Evolutionary conservation across 169 alveolate genomes (phyloP), one percentile per base, ranked within the genome.

Genomic region (Cryptosporidium sp.): DNA sequence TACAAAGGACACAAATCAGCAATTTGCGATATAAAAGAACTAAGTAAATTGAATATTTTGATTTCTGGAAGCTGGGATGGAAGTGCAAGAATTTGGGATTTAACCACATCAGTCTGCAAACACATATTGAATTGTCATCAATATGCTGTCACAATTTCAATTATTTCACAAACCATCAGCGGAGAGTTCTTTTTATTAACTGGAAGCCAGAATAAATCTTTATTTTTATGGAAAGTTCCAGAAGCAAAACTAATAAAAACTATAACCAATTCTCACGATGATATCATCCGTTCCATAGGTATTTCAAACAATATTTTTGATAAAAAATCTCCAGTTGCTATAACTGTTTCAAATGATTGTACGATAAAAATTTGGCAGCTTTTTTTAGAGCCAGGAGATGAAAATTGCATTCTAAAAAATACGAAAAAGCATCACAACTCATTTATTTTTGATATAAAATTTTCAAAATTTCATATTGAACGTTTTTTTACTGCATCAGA

Each of bases 31-130:
- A 18, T 80, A 23, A 43, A 12, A 41, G 89, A 80, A n/a, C 31
- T 45, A 9, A 16, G 16, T 18, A 31, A 59, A 29, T 16, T 41
- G 37, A 41, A 41, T 16, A 23, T 80, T 12, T 67, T 80, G 37
- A 41, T 80, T 26, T 80, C 89, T 26, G 89, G 89, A 62, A 80
- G 89, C 33, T 80, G 89, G 89, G 89, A 80, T 35, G 68, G 89
- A 10, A 80, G 26, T 23, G 89, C 68, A 45, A 80, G 75, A 80
- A 65, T 80, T 18, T 80, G 89, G 89, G 68, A 80, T 65, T 41
- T 80, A 37, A 16, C 1, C 12, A 41, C 89, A 0, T 33, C 80
- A 4, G 45, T 1, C 3, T 80, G 89, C 26, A 80, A 29, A 62
- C 75, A 62, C 26, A 33, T 45, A 16, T 62, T 80, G 39, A 6